Base-by-base conservation (phyloP, 805 yeast genomes). In the Teunomyces funiuensis region DNA sequence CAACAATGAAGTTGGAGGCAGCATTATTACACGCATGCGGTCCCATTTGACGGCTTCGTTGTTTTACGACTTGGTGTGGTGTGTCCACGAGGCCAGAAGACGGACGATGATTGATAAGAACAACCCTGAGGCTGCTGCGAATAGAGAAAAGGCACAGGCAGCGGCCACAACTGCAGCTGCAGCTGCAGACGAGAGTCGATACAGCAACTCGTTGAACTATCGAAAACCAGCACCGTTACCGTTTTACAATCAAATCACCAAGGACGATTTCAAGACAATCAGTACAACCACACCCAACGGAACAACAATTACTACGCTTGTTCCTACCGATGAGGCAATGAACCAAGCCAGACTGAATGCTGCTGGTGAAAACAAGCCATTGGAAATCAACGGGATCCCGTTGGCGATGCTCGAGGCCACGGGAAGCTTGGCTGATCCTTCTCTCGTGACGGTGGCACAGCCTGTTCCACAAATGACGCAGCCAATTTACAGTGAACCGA, bases 261-360 rank as follows among this genome's bases (percentile, higher is more conserved):
- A 81, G 52, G 97, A 89, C 59, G 91, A 88, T 59, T 89, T 88
- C 66, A 84, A 83, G 38, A 83, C 96, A 0, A 80, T 85, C 22
- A 83, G 89, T 1, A 81, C 88, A 2, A 89, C 95, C 0, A 85
- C 96, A 0, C 96, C 96, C 1, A 87, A 87, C 51, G 97, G 97
- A 41, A 89, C 97, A 0, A 87, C 97, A 0, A 76, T 88, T 16
- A 89, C 97, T 0, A 88, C 90, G 0, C 73, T 89, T 49, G 90
- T 88, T 1, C 97, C 96, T 2, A 88, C 96, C 0, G 85, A 84
- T 55, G 79, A 78, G 45, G 93, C 95, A 0, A 72, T 86, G 66
- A 65, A 65, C 22, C 77, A 76, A 42, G 87, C 87, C 0, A 72
- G 78, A 16, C 77, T 76, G 31, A 69, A 71, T 42, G 84, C 82